Conservation (phyloP, 2,329 filamentous ascomycete genomes). For the Pleoardoris graminearum region DNA sequence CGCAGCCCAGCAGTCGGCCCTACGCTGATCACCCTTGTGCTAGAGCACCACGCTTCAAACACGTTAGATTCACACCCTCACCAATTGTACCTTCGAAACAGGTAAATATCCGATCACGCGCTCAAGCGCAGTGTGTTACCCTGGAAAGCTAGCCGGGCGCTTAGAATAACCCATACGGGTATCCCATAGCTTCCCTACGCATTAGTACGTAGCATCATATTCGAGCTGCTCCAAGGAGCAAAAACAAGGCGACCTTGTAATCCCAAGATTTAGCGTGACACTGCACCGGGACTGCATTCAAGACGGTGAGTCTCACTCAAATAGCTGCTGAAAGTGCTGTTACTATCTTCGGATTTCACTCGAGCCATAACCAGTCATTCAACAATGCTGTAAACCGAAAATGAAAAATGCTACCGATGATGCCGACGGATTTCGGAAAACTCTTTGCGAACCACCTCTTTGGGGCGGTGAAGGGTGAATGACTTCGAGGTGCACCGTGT, state of each 20-base stretch:
- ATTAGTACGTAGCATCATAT: too few relatives aligned
- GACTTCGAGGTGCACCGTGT: background rate
- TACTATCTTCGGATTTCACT: too few relatives aligned
- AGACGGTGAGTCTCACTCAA: background rate
- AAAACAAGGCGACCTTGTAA: background rate
- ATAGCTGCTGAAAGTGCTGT: too few relatives aligned
- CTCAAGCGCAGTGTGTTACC: too few relatives aligned
- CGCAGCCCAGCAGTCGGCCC: background rate
- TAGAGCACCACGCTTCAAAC: background rate
- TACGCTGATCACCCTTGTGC: too few relatives aligned
- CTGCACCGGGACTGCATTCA: background rate
- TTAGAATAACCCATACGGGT: background rate
- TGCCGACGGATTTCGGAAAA: background rate
- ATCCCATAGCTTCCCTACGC: background rate
- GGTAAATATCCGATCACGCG: background rate
- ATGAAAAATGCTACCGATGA: background rate
- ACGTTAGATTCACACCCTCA: background rate
- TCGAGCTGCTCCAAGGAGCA: background rate
- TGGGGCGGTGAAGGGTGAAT: background rate
- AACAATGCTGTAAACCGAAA: too few relatives aligned
- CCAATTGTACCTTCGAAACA: background rate
- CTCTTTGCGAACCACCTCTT: background rate
- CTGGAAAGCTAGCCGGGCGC: background rate
- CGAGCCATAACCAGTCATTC: too few relatives aligned
- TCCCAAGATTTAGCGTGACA: slow-evolving; percentile 6